phyloP scores from a whole-genome alignment of 2,329 filamentous ascomycete genomes.

The Ophiosphaerella narmari region DNA sequence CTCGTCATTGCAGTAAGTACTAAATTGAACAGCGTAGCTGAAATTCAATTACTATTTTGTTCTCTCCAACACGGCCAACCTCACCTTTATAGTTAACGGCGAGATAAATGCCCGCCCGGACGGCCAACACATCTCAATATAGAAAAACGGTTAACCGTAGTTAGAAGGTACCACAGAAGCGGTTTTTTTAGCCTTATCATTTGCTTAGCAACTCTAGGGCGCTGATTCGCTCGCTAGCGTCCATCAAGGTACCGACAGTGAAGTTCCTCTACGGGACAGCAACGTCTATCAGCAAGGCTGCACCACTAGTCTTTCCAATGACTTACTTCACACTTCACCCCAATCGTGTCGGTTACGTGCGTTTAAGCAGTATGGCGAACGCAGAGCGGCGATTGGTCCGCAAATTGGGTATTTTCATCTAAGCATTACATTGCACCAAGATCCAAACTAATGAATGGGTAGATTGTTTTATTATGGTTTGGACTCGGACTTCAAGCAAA shows the following conservation, averaged over 20 bases:
- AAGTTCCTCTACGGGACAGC: background rate
- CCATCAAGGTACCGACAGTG: constrained; percentile 24
- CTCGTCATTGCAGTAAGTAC: no score
- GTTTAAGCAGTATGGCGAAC: constrained; percentile 14
- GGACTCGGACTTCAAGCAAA: background rate
- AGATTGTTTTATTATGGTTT: constrained; percentile 36
- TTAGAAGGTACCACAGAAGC: no score
- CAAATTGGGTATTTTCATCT: constrained; percentile 24
- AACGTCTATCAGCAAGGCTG: background rate
- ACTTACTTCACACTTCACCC: background rate
- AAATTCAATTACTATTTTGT: no score
- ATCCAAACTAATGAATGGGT: constrained; percentile 1
- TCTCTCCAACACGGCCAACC: no score
- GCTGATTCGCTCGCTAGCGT: constrained; percentile 20
- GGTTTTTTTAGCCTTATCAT: no score
- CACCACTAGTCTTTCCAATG: background rate
- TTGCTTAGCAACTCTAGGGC: constrained; percentile 21
- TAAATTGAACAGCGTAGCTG: no score
- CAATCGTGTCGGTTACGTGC: constrained; percentile 6
- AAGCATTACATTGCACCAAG: background rate
- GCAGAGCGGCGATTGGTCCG: constrained; percentile 30
- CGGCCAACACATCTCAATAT: no score
- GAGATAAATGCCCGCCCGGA: no score
- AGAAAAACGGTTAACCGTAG: no score
- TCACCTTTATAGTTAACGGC: no score